These are phyloP conservation scores for Albizia julibrissin DNA, from an alignment of 306 rosid genomes.

Conservation along the genomic window DNA sequence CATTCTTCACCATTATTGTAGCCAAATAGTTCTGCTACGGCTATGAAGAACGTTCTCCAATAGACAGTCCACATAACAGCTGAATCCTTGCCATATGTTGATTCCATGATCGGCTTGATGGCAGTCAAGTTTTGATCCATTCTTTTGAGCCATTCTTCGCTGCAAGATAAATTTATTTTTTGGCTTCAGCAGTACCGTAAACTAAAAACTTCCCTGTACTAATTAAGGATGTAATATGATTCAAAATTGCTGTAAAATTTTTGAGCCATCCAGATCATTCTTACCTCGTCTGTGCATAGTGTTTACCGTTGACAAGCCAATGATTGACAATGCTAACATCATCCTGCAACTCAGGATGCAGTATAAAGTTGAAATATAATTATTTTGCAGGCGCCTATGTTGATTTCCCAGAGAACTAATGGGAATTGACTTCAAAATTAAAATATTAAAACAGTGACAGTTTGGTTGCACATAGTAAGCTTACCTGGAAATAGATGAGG, in stretches of 20 bases:
- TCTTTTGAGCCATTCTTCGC: conserved; percentile 98
- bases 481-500: conserved; percentile 88
- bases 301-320: conserved; percentile 89
- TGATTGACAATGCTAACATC: conserved; percentile 76
- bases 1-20: conserved; percentile 90
- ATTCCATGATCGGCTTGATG: conserved; percentile 79
- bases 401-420: not conserved
- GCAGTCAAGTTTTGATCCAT: conserved; percentile 57
- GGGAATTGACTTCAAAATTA: not conserved
- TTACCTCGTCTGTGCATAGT: conserved; percentile 88
- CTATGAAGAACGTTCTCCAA: conserved; percentile 91
- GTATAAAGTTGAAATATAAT: not conserved
- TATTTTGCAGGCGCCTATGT: not conserved
- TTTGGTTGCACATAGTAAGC: not conserved
- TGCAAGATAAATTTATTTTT: conserved; percentile 43
- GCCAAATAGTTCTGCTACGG: conserved; percentile 88
- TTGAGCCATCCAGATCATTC: not conserved
- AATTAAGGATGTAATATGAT: conserved; percentile 7
- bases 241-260: not conserved
- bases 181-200: not conserved
- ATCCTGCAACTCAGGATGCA: conserved; percentile 49
- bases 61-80: conserved; percentile 92
- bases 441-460: not conserved
- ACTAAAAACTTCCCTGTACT: conserved; percentile 1
- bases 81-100: conserved; percentile 80